Evolutionary conservation across 2,329 filamentous ascomycete species (phyloP), one percentile per base, ranked within the genome.

Genomic region (Emmonsia crescens): DNA sequence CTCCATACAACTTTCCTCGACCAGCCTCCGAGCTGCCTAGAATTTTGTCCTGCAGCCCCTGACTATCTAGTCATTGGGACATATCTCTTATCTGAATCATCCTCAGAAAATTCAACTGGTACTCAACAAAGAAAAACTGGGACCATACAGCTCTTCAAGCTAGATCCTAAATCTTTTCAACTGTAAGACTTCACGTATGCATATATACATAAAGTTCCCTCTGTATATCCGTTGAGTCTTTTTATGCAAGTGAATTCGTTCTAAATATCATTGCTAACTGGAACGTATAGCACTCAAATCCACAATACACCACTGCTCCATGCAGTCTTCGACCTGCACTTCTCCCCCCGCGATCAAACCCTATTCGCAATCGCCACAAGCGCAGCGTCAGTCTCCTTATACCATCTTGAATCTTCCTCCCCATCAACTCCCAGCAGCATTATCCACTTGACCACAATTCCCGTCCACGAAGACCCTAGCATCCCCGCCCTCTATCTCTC

Each of bases 291-390:
- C 66, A 73, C 73, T 1, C 77, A 81, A 61, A 69, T 87, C 4
- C 83, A 89, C 69, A 86, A 82, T 0, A 65, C 86, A 4, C 69
- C 77, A 5, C 85, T 89, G 27, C 82, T 85, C 3, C 90, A 86
- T 59, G 92, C 90, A 5, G 82, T 96, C 33, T 82, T 96, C 60
- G 92, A 96, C 71, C 78, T 96, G 36, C 89, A 92, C 67, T 97
- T 96, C 73, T 84, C 87, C 63, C 84, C 83, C 1, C 70, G 75
- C 59, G 72, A 79, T 60, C 76, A 74, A 57, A 79, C 80, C 36
- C 75, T 88, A 3, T 80, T 96, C 60, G 91, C 85, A 10, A 85
- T 87, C 2, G 89, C 90, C 9, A 89, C 89, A 1, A 96, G 91
- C 64, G 89, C 88, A 72, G 65, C 75, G 87, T 52, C 68, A 21